Percentiles rank a stretch among this genome's conserved stretches.
Conservation (phyloP, 176 grass and related monocot genomes). For the Typha latifolia region DNA sequence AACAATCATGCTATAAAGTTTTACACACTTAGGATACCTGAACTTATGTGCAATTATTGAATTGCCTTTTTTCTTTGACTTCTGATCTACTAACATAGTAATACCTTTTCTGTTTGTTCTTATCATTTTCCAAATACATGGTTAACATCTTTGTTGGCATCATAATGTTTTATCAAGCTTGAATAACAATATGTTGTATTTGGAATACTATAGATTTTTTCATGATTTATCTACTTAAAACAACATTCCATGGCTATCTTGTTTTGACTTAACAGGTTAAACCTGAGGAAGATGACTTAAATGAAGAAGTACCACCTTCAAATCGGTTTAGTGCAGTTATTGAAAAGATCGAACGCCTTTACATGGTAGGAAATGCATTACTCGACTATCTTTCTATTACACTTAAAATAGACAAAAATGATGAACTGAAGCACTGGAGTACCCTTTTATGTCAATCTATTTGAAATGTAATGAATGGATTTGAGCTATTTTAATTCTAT, state of each 20-base stretch:
- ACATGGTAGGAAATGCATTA: slow-evolving; percentile 54
- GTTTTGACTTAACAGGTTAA: slow-evolving; percentile 32
- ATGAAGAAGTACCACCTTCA: slow-evolving; percentile 51
- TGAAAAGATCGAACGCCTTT: slow-evolving; percentile 97
- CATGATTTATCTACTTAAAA: neutral
- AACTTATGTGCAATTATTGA: neutral
- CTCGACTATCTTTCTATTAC: slow-evolving; percentile 1
- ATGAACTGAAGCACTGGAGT: neutral
- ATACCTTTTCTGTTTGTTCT: neutral
- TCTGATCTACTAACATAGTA: neutral
- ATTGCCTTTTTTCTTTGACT: neutral
- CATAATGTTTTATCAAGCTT: too few relatives aligned
- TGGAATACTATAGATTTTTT: neutral
- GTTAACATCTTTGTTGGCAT: neutral
- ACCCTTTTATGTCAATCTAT: neutral
- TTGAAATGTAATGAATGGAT: neutral
- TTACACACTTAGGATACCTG: neutral
- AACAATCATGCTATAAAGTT: neutral
- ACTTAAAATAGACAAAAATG: neutral
- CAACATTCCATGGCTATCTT: neutral
- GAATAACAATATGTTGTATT: neutral
- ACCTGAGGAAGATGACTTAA: slow-evolving; percentile 50
- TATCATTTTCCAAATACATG: neutral
- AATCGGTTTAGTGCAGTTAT: slow-evolving; percentile 95
- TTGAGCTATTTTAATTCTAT: neutral